Conservation (phyloP, 2,329 filamentous ascomycete genomes). For the Clonostachys byssicola region DNA sequence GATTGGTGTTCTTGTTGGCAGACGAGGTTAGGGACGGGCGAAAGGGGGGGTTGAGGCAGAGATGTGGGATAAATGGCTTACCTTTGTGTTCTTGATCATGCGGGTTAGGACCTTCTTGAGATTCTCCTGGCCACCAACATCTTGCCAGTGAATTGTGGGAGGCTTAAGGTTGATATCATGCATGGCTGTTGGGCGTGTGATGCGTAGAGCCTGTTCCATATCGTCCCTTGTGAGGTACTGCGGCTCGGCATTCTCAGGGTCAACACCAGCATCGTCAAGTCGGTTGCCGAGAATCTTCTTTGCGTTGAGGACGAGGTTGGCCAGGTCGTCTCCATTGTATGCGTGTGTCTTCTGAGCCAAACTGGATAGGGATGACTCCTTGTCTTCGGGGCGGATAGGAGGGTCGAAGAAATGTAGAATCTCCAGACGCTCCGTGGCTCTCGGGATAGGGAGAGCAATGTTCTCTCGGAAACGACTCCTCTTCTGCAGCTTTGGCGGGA, state of each 20-base stretch:
- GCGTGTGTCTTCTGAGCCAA: constrained; percentile 79
- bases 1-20: constrained; percentile 17
- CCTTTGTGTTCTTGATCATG: constrained; percentile 38
- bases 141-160: constrained; percentile 78
- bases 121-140: constrained; percentile 80
- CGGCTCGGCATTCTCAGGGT: constrained; percentile 3
- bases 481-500: constrained; percentile 66
- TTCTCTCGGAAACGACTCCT: constrained; percentile 61
- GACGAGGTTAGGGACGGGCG: background rate
- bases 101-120: constrained; percentile 61
- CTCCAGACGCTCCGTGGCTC: constrained; percentile 63
- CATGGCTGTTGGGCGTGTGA: constrained; percentile 80
- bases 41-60: background rate
- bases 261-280: constrained; percentile 11
- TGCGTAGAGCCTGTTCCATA: constrained; percentile 60
- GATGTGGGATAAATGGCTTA: constrained; percentile 9
- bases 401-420: constrained; percentile 63
- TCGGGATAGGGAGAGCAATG: constrained; percentile 74
- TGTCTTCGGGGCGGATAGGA: constrained; percentile 38
- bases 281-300: constrained; percentile 16
- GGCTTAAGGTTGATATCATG: constrained; percentile 86
- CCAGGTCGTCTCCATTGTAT: constrained; percentile 76
- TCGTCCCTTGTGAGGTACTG: constrained; percentile 39
- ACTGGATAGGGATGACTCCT: constrained; percentile 47
- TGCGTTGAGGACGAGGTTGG: constrained; percentile 47